Evolutionary conservation across 1,139 yeast species (phyloP).

Genomic region (Pneumocystis sp.): DNA sequence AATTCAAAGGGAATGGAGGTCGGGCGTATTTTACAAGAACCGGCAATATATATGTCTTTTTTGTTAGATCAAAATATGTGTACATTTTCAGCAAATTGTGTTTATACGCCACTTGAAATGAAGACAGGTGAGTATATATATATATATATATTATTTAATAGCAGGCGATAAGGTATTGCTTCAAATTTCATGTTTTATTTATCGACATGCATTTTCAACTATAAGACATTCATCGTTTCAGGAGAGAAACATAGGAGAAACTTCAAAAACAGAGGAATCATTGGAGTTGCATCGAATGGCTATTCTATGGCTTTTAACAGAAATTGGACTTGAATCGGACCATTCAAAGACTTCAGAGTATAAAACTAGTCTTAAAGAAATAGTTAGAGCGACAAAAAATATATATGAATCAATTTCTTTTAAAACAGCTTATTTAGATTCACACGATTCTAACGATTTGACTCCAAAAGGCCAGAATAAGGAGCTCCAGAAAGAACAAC

Average conservation of each 20-base stretch:
- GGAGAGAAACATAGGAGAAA: slow-evolving; percentile 16
- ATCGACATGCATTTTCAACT: slow-evolving; percentile 35
- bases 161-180: not conserved
- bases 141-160: not conserved
- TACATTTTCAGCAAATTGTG: slow-evolving; percentile 41
- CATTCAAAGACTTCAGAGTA: slow-evolving; percentile 18
- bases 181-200: slow-evolving; percentile 48
- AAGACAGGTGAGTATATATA: slow-evolving; percentile 59
- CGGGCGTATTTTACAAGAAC: slow-evolving; percentile 62
- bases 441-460: slow-evolving; percentile 3
- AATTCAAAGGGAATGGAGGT: slow-evolving; percentile 39
- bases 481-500: slow-evolving; percentile 39
- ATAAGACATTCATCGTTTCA: slow-evolving; percentile 8
- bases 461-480: slow-evolving; percentile 22
- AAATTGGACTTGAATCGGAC: slow-evolving; percentile 28
- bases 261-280: slow-evolving; percentile 31
- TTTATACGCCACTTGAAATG: slow-evolving; percentile 43
- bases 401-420: slow-evolving; percentile 13
- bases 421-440: slow-evolving; percentile 3
- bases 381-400: slow-evolving; percentile 22
- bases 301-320: slow-evolving; percentile 40
- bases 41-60: slow-evolving; percentile 55
- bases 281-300: slow-evolving; percentile 45
- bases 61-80: slow-evolving; percentile 45
- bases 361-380: slow-evolving; percentile 17